Evolutionary conservation across 768 basidiomycete genomes (phyloP), one percentile per base, ranked within the genome.

Genomic region (Boletus pseudo-olivaceus): DNA sequence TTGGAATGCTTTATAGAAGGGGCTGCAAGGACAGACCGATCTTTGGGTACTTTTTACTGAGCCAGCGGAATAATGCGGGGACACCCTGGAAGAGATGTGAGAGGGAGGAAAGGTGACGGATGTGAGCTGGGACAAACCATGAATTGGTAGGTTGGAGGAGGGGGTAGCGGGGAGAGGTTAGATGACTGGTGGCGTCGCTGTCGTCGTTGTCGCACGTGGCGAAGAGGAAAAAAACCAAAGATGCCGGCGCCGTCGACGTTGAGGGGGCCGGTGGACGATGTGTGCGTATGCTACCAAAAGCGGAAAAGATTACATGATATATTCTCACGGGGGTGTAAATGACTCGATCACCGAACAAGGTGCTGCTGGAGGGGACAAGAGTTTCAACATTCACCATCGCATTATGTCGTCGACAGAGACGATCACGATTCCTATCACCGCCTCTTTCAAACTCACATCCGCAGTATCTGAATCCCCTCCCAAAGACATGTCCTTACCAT

Each of bases 41-140:
- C 80, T 93, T 98, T 48, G 96, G 94, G 71, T 99, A 99, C 73
- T 98, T 98, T 78, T 89, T 95, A 71, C 93, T 97, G 55, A 98
- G 80, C 95, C 96, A 99, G 68, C 96, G 86, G 76, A 98, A 98
- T 58, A 98, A 82, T 44, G 96, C 96, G 56, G 95, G 95, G 58
- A 98, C 95, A 85, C 95, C 95, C 95, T 96, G 54, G 11, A 58
- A 53, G 38, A 38, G 39, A 32, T n/a, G 47, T 12, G 37, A 58
- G 11, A 68, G 42, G 11, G 14, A 44, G 7, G 12, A 32, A 23
- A n/a, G 12, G 12, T 1, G 42, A 8, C 1, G 26, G 8, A 32
- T 7, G 27, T 12, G 12, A 32, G 37, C 0, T n/a, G 5, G 32
- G 9, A 40, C 62, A 1, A 23, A 70, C 68, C 68, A 69, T 69